phyloP scores from a whole-genome alignment of 371 early-diverging fungal species.

The Sporodiniella umbellata region DNA sequence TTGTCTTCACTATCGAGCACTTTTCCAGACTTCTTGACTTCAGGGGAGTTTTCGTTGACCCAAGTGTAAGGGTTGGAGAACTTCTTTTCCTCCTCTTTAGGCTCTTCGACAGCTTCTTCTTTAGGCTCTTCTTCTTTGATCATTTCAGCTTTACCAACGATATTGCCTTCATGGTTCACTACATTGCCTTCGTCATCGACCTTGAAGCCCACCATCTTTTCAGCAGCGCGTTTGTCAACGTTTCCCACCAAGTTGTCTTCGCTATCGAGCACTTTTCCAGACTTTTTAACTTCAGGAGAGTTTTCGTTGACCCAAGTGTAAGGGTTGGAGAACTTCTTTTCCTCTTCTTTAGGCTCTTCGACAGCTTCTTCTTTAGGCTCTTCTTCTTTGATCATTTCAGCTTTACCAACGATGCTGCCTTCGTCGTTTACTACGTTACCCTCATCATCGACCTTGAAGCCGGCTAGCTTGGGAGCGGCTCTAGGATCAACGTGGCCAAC shows the following conservation, averaged over 20 bases:
- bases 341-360: not conserved
- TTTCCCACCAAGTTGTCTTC: slow-evolving; percentile 11
- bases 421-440: slow-evolving; percentile 15
- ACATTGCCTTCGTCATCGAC: not conserved
- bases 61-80: too few species aligned
- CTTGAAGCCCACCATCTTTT: slow-evolving; percentile 1
- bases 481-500: slow-evolving; percentile 10
- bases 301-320: slow-evolving; percentile 10
- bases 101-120: slow-evolving; percentile 3
- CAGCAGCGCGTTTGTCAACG: slow-evolving; percentile 6
- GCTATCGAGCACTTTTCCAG: slow-evolving; percentile 15
- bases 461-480: slow-evolving; percentile 7
- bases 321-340: slow-evolving; percentile 10
- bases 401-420: slow-evolving; percentile 16
- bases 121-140: not conserved
- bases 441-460: slow-evolving; percentile 15
- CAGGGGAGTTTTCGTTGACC: slow-evolving; percentile 12
- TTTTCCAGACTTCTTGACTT: slow-evolving; percentile 19
- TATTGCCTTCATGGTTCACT: not conserved
- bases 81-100: too few species aligned
- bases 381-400: slow-evolving; percentile 11
- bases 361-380: slow-evolving; percentile 1
- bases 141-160: not conserved
- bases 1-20: slow-evolving; percentile 17
- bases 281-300: slow-evolving; percentile 14